Conservation (phyloP, 225 moss, liverwort and hornwort species). For the Marchantia paleacea region DNA sequence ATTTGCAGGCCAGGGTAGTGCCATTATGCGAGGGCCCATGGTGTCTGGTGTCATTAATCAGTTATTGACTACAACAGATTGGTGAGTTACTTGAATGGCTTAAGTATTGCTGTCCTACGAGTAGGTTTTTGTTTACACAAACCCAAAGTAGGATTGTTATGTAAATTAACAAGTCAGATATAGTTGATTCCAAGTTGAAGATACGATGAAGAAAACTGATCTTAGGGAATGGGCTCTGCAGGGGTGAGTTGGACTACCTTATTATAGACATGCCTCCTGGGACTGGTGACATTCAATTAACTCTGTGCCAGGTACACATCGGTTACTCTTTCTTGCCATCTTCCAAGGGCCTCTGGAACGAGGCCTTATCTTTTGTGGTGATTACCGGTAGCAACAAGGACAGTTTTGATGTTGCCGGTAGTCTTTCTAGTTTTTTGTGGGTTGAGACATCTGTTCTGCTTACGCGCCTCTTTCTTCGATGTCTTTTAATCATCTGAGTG, state of each 20-base stretch:
- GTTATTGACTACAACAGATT: slow-evolving; percentile 83
- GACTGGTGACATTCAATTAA: slow-evolving; percentile 94
- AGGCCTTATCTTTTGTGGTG: too few species aligned
- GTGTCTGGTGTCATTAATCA: slow-evolving; percentile 96
- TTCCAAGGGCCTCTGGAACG: background rate
- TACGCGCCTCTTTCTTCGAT: background rate
- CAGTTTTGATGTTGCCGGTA: too few species aligned
- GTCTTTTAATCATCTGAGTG: background rate
- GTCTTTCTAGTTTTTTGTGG: background rate
- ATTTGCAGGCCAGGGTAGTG: slow-evolving; percentile 92
- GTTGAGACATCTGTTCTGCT: background rate
- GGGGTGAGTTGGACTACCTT: slow-evolving; percentile 99
- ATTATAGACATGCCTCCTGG: slow-evolving; percentile 99
- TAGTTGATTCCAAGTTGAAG: background rate
- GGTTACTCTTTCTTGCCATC: background rate
- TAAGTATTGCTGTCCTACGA: background rate
- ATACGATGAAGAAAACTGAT: background rate
- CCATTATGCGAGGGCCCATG: slow-evolving; percentile 99
- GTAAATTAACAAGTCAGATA: background rate
- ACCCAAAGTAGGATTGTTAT: background rate
- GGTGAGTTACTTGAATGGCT: slow-evolving; percentile 45
- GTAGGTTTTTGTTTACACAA: background rate
- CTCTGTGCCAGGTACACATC: slow-evolving; percentile 81
- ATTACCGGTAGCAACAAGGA: too few species aligned
- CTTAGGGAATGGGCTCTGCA: slow-evolving; percentile 26